Evolutionary conservation across 1,284 basidiomycete species (phyloP).

Genomic region (Fistulina hepatica): DNA sequence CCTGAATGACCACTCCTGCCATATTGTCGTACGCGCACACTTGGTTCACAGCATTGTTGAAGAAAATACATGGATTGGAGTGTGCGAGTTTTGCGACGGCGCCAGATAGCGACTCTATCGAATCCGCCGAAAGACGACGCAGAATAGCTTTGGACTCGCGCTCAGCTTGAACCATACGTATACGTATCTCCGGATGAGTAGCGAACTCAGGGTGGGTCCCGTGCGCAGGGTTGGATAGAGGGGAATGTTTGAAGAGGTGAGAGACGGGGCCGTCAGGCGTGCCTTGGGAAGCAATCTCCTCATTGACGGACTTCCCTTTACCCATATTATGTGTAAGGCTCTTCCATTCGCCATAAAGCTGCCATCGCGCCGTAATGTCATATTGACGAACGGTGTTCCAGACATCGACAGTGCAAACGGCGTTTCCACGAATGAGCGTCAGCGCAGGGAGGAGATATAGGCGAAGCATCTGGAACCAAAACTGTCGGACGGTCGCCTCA

Average conservation of each 20-base stretch:
- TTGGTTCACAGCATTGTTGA: constrained; percentile 83
- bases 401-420: constrained; percentile 77
- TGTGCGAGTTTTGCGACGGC: constrained; percentile 92
- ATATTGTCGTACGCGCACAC: constrained; percentile 97
- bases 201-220: constrained; percentile 45
- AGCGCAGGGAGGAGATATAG: constrained; percentile 80
- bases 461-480: constrained; percentile 81
- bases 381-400: constrained; percentile 80
- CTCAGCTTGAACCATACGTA: constrained; percentile 62
- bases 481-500: constrained; percentile 43
- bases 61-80: constrained; percentile 89
- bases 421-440: constrained; percentile 76
- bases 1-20: constrained; percentile 82
- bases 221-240: no score
- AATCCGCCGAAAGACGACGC: constrained; percentile 73
- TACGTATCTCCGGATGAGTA: constrained; percentile 63
- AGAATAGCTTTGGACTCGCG: constrained; percentile 74
- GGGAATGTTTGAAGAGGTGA: no score
- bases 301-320: no score
- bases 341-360: constrained; percentile 94
- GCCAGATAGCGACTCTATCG: constrained; percentile 73
- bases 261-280: no score
- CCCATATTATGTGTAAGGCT: no score
- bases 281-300: no score
- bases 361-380: constrained; percentile 74